Conservation (phyloP, 208 protist genomes). For the Eutreptiella sp. region DNA sequence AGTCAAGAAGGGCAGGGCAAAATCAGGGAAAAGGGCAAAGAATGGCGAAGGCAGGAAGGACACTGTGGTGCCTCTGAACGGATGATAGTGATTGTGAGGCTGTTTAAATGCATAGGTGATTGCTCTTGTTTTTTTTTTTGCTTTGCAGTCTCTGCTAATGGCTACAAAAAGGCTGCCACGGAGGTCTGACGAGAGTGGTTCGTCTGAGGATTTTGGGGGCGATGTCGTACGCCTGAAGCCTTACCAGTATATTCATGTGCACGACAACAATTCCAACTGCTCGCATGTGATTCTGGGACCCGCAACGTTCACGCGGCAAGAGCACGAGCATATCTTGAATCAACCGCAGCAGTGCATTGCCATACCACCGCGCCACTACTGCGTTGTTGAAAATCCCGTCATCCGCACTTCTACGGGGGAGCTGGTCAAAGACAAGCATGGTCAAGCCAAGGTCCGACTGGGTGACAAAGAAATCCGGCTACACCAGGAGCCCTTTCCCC, state of each 20-base stretch:
- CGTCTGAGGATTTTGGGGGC: too few species aligned
- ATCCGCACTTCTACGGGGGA: constrained; percentile 18
- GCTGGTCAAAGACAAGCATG: constrained; percentile 44
- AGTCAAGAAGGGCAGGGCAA: too few species aligned
- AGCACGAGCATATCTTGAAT: constrained; percentile 43
- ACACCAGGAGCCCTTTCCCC: constrained; percentile 65
- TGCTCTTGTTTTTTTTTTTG: too few species aligned
- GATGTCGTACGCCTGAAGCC: constrained; percentile 78
- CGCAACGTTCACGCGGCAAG: constrained; percentile 11
- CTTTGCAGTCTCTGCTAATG: too few species aligned
- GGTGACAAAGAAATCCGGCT: constrained; percentile 74
- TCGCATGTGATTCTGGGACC: constrained; percentile 68
- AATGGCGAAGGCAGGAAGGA: too few species aligned
- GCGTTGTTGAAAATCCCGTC: constrained; percentile 53
- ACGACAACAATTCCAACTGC: constrained; percentile 87
- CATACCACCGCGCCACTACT: constrained; percentile 50
- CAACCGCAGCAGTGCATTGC: constrained; percentile 49
- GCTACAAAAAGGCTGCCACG: too few species aligned
- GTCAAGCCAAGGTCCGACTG: constrained; percentile 66
- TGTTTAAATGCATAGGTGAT: too few species aligned
- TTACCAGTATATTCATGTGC: constrained; percentile 82
- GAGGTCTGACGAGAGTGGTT: too few species aligned
- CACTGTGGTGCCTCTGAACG: too few species aligned
- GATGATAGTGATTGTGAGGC: too few species aligned
- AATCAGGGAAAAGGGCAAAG: too few species aligned